These are phyloP conservation scores for Castanea sativa DNA, from an alignment of 306 rosid species.

Conservation along the genomic window DNA sequence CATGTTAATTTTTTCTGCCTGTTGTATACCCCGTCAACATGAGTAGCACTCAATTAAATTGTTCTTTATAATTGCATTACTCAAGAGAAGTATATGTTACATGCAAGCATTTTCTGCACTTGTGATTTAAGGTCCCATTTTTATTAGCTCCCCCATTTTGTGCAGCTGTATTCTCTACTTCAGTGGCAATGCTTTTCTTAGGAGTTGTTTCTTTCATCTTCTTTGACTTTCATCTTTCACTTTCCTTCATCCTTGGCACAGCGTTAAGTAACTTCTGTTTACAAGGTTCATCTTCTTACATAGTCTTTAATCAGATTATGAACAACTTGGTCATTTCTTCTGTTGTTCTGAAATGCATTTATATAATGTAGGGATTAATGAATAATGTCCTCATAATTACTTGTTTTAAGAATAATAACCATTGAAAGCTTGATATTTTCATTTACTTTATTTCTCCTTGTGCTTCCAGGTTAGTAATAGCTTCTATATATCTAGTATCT, in stretches of 20 bases:
- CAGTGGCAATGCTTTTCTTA: conserved; percentile 97
- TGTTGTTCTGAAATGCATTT: neutral
- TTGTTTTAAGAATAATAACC: neutral
- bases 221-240: conserved; percentile 89
- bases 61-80: conserved; percentile 7
- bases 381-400: neutral
- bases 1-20: too few relatives aligned
- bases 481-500: conserved; percentile 77
- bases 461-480: conserved; percentile 74
- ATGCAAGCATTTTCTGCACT: conserved; percentile 1
- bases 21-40: too few relatives aligned
- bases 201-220: conserved; percentile 87
- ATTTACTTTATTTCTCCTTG: neutral
- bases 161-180: conserved; percentile 93
- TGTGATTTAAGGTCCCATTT: conserved; percentile 15
- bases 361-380: neutral
- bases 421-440: neutral
- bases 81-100: neutral
- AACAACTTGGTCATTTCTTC: neutral
- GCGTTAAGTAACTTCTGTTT: conserved; percentile 58
- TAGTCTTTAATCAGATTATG: neutral
- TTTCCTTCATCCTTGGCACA: conserved; percentile 92
- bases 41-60: neutral
- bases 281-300: neutral
- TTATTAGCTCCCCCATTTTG: conserved; percentile 24